Evolutionary conservation across 371 early-diverging fungal species (phyloP).

Genomic region (Syncephalastrum racemosum): DNA sequence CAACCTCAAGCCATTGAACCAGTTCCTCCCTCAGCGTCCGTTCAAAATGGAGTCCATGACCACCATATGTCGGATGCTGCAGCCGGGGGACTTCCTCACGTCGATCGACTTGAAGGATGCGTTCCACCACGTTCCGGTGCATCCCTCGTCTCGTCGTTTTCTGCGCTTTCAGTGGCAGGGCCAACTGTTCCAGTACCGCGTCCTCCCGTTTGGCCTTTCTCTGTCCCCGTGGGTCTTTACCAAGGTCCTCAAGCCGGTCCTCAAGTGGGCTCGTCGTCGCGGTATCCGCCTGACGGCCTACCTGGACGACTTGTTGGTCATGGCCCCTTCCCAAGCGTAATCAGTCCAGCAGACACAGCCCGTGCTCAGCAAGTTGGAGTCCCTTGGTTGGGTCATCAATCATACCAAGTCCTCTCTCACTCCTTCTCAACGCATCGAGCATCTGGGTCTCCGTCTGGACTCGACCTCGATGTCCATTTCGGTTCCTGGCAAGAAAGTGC

Average conservation of each 20-base stretch:
- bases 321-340: slow-evolving; percentile 4
- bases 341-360: slow-evolving; percentile 3
- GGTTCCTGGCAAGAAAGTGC: slow-evolving; percentile 12
- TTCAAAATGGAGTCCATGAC: slow-evolving; percentile 30
- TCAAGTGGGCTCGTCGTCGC: slow-evolving; percentile 26
- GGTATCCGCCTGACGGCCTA: slow-evolving; percentile 26
- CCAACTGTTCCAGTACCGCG: slow-evolving; percentile 22
- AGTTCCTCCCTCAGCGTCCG: slow-evolving; percentile 6
- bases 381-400: slow-evolving; percentile 24
- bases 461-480: slow-evolving; percentile 12
- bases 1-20: slow-evolving; percentile 25
- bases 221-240: slow-evolving; percentile 32
- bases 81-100: slow-evolving; percentile 20
- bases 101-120: slow-evolving; percentile 18
- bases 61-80: slow-evolving; percentile 16
- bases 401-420: slow-evolving; percentile 18
- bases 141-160: slow-evolving; percentile 14
- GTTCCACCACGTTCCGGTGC: slow-evolving; percentile 14
- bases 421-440: slow-evolving; percentile 20
- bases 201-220: slow-evolving; percentile 34
- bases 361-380: slow-evolving; percentile 14
- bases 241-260: slow-evolving; percentile 24
- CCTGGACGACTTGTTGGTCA: slow-evolving; percentile 28
- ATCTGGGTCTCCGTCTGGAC: slow-evolving; percentile 21
- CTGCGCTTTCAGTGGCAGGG: slow-evolving; percentile 25